Base-by-base conservation (phyloP, 176 grass and related monocot genomes). In the Oryza glumipatula region DNA sequence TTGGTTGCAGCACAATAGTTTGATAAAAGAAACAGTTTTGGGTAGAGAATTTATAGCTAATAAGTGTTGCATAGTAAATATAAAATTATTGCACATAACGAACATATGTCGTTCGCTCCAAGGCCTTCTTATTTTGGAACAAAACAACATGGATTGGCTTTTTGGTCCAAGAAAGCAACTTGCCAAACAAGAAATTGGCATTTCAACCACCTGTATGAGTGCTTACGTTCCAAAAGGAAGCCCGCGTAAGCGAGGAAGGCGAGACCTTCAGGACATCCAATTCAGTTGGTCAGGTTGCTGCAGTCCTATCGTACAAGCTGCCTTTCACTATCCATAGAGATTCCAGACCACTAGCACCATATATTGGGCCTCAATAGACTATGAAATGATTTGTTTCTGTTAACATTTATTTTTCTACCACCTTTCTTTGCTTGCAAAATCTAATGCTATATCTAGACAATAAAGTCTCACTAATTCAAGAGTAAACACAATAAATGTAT, bases 261-360 rank as follows among this genome's bases (percentile, higher is more conserved):
- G 23, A 82, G 35, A 76, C 36, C 21, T 28, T 72, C 14, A 28
- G 23, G 68, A 11, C 43, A 70, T 61, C 44, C 54, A 45, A 74
- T 88, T 83, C 21, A 58, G 78, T 66, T 86, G 78, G 67, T 72
- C 45, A 56, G 73, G 13, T 77, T 76, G 77, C 48, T 80, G 66
- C 16, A 66, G 28, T 26, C 66, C 44, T 51, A 14, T 81, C 70
- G 45, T 36, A 73, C 14, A 66, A 82, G 7, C 73, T 68, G 46
- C n/a, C 83, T 90, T 76, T 86, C 67, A 66, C 73, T 86, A 68
- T 73, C 77, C 67, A 61, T 48, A 32, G 32, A 47, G 24, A 77
- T 82, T 68, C 58, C 63, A 86, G 21, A 83, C 36, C 35, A 78
- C 79, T 48, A 68, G 74, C 74, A 51, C 36, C 67, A 68, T 68